These are phyloP conservation scores for Aspergillus jensenii DNA, from an alignment of 2,329 filamentous ascomycete genomes.

Conservation along the genomic window DNA sequence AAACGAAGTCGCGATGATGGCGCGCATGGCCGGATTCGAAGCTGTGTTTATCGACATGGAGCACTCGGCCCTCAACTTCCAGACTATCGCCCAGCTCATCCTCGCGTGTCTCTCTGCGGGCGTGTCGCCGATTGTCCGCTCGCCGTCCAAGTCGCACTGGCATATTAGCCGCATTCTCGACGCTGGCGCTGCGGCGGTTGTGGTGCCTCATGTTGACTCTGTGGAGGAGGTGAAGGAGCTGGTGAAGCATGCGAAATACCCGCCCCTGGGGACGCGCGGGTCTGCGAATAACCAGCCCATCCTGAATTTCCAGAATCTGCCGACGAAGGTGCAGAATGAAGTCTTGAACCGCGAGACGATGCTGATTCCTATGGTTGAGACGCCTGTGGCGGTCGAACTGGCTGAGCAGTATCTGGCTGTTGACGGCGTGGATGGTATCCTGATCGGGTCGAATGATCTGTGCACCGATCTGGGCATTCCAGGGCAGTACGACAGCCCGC, in stretches of 20 bases:
- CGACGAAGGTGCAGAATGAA: conserved; percentile 36
- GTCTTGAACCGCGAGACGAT: conserved; percentile 38
- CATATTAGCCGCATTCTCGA: conserved; percentile 42
- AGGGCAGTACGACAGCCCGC: conserved; percentile 39
- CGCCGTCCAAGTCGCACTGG: conserved; percentile 41
- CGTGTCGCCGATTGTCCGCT: conserved; percentile 44
- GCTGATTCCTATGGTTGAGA: conserved; percentile 48
- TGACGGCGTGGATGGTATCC: conserved; percentile 44
- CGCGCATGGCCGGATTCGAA: conserved; percentile 43
- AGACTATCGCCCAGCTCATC: conserved; percentile 37
- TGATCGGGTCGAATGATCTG: conserved; percentile 49
- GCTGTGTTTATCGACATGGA: conserved; percentile 49
- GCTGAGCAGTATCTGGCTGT: conserved; percentile 44
- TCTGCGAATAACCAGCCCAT: conserved; percentile 39
- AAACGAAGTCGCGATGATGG: conserved; percentile 40
- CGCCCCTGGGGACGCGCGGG: conserved; percentile 37
- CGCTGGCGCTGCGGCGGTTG: conserved; percentile 42
- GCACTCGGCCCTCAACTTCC: conserved; percentile 42
- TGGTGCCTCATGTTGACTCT: conserved; percentile 43
- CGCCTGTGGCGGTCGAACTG: conserved; percentile 37
- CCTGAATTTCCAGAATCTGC: conserved; percentile 35
- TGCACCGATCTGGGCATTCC: conserved; percentile 46
- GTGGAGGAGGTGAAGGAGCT: conserved; percentile 39
- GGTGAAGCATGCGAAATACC: conserved; percentile 40
- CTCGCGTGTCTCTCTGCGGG: conserved; percentile 42